phyloP scores from a whole-genome alignment of 2,329 filamentous ascomycete genomes.

The Penicillium sp. region DNA sequence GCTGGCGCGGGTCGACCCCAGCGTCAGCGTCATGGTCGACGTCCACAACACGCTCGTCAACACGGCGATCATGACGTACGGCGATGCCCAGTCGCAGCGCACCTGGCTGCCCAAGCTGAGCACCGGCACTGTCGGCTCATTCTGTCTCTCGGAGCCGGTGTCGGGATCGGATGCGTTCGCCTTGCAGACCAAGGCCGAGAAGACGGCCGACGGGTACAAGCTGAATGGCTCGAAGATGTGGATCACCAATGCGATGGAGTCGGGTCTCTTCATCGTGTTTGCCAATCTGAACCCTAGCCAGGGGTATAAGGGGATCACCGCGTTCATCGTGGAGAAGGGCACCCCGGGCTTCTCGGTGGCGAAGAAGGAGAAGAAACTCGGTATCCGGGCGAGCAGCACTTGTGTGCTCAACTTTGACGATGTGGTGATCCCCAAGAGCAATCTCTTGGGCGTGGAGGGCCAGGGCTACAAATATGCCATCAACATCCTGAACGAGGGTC shows the following conservation, averaged over 20 bases:
- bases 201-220: slow-evolving; percentile 78
- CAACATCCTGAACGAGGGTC: slow-evolving; percentile 85
- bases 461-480: slow-evolving; percentile 99
- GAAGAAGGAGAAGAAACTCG: slow-evolving; percentile 99
- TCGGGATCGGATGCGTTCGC: slow-evolving; percentile 97
- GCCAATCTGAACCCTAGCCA: slow-evolving; percentile 89
- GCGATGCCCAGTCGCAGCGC: slow-evolving; percentile 71
- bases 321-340: slow-evolving; percentile 90
- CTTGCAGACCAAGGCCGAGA: slow-evolving; percentile 81
- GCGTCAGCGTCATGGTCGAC: slow-evolving; percentile 90
- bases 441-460: slow-evolving; percentile 82
- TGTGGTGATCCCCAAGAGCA: slow-evolving; percentile 81
- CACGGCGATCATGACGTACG: slow-evolving; percentile 85
- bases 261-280: slow-evolving; percentile 94
- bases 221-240: slow-evolving; percentile 97
- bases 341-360: slow-evolving; percentile 88
- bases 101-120: slow-evolving; percentile 87
- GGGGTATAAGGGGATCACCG: slow-evolving; percentile 95
- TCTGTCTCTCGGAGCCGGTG: slow-evolving; percentile 87
- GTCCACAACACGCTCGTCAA: slow-evolving; percentile 98
- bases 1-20: slow-evolving; percentile 87
- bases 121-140: slow-evolving; percentile 83
- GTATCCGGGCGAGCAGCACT: slow-evolving; percentile 91
- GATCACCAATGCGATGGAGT: slow-evolving; percentile 97
- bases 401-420: slow-evolving; percentile 98